Conservation (phyloP, 495 filamentous ascomycete genomes). For the Jackrogersella multiformis region DNA sequence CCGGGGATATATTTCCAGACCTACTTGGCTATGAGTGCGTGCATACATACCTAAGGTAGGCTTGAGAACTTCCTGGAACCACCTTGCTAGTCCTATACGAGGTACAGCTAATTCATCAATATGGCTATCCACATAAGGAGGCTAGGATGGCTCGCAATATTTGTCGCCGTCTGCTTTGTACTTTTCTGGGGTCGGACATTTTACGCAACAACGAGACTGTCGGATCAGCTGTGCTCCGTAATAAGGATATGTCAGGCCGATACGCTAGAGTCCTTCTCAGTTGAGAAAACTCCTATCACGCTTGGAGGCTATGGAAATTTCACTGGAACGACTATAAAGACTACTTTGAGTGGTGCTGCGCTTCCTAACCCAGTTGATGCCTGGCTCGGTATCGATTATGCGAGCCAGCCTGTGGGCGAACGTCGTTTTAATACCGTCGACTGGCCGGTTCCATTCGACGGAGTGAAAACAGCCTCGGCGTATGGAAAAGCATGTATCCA, state of each 20-base stretch:
- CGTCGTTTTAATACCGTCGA: conserved; percentile 33
- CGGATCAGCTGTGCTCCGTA: conserved; percentile 26
- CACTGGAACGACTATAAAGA: conserved; percentile 26
- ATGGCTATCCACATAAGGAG: conserved; percentile 29
- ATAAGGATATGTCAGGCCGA: conserved; percentile 16
- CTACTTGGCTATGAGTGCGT: conserved; percentile 2
- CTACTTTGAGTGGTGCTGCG: conserved; percentile 23
- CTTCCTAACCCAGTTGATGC: conserved; percentile 35
- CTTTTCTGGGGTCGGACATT: conserved; percentile 31
- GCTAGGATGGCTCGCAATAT: conserved; percentile 34
- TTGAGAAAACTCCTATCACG: conserved; percentile 19
- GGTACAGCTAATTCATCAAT: background rate
- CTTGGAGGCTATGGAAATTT: conserved; percentile 36
- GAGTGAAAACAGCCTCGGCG: conserved; percentile 21
- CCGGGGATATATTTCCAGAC: conserved; percentile 11
- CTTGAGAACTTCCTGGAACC: conserved; percentile 9
- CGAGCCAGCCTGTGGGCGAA: conserved; percentile 35
- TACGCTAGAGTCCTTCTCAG: conserved; percentile 4
- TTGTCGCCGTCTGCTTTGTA: conserved; percentile 28
- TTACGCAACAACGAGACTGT: conserved; percentile 22
- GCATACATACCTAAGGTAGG: too few relatives aligned
- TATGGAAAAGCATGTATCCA: conserved; percentile 36
- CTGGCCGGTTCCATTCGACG: conserved; percentile 33
- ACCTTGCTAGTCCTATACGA: background rate
- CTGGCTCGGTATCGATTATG: conserved; percentile 41